Evolutionary conservation across 2,329 filamentous ascomycete species (phyloP).

Genomic region (Apiospora malaysiana): DNA sequence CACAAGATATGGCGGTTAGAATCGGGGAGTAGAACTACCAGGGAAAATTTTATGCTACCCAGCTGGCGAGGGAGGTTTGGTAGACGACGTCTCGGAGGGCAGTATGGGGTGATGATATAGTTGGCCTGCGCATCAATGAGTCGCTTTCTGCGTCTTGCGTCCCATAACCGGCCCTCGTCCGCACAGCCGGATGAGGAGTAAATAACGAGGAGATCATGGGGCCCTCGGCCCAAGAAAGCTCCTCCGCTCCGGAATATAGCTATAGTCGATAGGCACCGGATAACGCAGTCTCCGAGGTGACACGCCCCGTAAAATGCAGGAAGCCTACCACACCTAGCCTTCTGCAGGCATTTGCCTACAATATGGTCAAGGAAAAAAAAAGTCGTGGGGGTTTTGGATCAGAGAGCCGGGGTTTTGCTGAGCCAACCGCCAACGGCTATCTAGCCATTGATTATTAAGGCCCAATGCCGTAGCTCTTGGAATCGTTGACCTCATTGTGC

Average conservation of each 20-base stretch:
- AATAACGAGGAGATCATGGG: neutral
- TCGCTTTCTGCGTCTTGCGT: neutral
- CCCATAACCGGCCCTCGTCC: neutral
- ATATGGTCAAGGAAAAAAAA: no score
- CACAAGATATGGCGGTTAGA: neutral
- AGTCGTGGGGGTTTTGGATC: neutral
- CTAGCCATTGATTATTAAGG: neutral
- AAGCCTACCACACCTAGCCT: neutral
- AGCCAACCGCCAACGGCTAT: neutral
- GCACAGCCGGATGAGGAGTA: neutral
- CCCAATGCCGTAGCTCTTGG: neutral
- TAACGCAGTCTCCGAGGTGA: neutral
- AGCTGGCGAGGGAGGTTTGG: conserved; percentile 10
- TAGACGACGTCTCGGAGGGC: neutral
- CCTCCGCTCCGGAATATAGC: neutral
- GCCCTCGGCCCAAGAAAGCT: neutral
- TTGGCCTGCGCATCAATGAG: neutral
- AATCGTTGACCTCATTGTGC: neutral
- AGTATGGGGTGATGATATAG: neutral
- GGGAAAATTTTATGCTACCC: neutral
- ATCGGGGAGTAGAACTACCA: neutral
- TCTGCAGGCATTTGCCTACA: neutral
- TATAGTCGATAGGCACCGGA: neutral
- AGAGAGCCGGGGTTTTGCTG: no score
- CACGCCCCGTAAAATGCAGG: neutral